A percentile compares a stretch with the other conserved stretches of the same genome.
Evolutionary conservation across 768 basidiomycete species (phyloP).

Genomic region (Mycena capillaripes): DNA sequence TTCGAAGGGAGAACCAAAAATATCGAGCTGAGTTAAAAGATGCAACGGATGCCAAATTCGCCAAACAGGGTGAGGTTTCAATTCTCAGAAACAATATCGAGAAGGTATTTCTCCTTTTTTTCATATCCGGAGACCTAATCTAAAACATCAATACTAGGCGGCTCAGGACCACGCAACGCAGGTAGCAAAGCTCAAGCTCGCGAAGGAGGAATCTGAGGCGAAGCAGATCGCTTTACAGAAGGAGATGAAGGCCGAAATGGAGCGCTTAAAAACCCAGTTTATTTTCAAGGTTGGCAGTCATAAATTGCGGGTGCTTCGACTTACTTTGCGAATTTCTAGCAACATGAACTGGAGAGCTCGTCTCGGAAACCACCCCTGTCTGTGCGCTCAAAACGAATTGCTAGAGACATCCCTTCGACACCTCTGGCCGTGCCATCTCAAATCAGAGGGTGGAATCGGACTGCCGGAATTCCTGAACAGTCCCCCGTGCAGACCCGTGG

Average conservation of each 20-base stretch:
- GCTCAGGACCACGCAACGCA: constrained; percentile 72
- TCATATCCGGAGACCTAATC: neutral
- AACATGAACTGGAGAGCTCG: constrained; percentile 76
- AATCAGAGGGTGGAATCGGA: constrained; percentile 52
- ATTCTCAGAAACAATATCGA: constrained; percentile 77
- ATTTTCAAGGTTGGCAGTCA: constrained; percentile 71
- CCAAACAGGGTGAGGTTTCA: constrained; percentile 80
- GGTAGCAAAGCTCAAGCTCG: constrained; percentile 66
- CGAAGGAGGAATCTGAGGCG: constrained; percentile 73
- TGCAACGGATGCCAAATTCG: constrained; percentile 64
- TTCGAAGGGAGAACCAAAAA: constrained; percentile 63
- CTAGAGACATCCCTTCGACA: constrained; percentile 54
- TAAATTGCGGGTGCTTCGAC: constrained; percentile 12
- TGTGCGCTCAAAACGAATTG: constrained; percentile 56
- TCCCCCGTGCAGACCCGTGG: constrained; percentile 48
- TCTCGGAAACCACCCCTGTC: constrained; percentile 63
- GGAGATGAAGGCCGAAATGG: constrained; percentile 76
- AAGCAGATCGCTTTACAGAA: constrained; percentile 69
- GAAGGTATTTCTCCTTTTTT: constrained; percentile 58
- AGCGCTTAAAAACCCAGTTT: constrained; percentile 77
- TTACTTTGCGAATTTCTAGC: constrained; percentile 53
- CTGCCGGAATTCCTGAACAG: constrained; percentile 42
- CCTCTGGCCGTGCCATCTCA: constrained; percentile 57
- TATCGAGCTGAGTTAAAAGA: constrained; percentile 61
- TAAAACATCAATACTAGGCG: constrained; percentile 53